phyloP scores from a whole-genome alignment of 208 protist genomes.

The Wallacemonas sp. region DNA sequence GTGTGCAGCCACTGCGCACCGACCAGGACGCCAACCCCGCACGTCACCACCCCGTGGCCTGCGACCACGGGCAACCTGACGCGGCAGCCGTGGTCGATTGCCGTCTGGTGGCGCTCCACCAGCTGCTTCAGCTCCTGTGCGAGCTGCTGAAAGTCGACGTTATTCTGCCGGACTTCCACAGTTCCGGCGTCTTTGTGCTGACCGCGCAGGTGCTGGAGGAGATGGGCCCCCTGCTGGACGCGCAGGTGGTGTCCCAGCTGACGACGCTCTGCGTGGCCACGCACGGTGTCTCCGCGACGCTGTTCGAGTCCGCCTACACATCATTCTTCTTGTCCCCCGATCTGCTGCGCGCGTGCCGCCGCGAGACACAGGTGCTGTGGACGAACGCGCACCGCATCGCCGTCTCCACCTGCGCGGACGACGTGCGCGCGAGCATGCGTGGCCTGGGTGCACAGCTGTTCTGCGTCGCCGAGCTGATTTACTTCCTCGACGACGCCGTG shows the following conservation, averaged over 20 bases:
- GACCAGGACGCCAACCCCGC: constrained; percentile 12
- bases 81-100: neutral
- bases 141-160: constrained; percentile 51
- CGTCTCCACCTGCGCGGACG: constrained; percentile 21
- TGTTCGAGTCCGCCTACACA: constrained; percentile 74
- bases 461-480: constrained; percentile 39
- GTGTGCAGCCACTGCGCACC: constrained; percentile 14
- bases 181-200: constrained; percentile 71
- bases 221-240: constrained; percentile 38
- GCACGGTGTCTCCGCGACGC: constrained; percentile 28
- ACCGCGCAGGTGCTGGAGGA: constrained; percentile 61
- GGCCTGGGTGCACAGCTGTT: constrained; percentile 61
- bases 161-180: constrained; percentile 62
- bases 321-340: constrained; percentile 79
- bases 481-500: neutral
- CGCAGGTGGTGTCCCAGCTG: constrained; percentile 45
- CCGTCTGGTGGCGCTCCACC: constrained; percentile 36
- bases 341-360: constrained; percentile 57
- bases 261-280: constrained; percentile 48
- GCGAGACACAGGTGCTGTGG: constrained; percentile 51
- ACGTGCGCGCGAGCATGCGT: constrained; percentile 44
- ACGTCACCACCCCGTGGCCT: no score
- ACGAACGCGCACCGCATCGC: constrained; percentile 53
- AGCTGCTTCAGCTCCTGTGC: constrained; percentile 64
- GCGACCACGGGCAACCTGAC: constrained; percentile 4